Evolutionary conservation across 1,284 basidiomycete genomes (phyloP).

Genomic region (Boletus sp.): DNA sequence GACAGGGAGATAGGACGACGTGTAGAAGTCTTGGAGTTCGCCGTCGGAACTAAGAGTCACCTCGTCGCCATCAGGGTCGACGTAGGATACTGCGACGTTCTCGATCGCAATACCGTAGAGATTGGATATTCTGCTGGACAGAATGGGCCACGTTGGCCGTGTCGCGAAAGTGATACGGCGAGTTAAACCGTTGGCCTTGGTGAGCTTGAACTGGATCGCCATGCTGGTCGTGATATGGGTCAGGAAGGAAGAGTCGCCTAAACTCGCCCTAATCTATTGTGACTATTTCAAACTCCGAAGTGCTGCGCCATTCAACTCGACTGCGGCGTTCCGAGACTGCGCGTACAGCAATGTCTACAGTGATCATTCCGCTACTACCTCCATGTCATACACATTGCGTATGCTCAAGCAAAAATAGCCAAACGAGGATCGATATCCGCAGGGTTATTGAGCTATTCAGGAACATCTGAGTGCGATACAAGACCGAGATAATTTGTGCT

Average conservation of each 20-base stretch:
- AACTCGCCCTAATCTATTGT: conserved; percentile 14
- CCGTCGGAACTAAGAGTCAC: conserved; percentile 69
- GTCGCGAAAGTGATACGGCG: conserved; percentile 54
- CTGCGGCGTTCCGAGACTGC: conserved; percentile 3
- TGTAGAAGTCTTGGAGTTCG: conserved; percentile 46
- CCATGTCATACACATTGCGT: background rate
- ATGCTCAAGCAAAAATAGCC: conserved; percentile 59
- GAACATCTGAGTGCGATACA: conserved; percentile 5
- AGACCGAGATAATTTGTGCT: conserved; percentile 20
- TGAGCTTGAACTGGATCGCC: conserved; percentile 54
- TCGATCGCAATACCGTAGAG: conserved; percentile 56
- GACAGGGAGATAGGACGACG: conserved; percentile 10
- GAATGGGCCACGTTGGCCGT: conserved; percentile 50
- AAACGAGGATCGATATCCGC: conserved; percentile 58
- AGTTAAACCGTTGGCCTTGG: conserved; percentile 45
- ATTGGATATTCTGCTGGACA: conserved; percentile 51
- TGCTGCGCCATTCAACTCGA: conserved; percentile 24
- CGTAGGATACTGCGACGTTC: conserved; percentile 61
- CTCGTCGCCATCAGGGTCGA: conserved; percentile 65
- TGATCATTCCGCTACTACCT: background rate
- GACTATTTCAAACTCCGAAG: conserved; percentile 42
- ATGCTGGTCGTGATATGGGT: conserved; percentile 32
- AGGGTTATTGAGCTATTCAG: conserved; percentile 63
- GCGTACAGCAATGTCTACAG: background rate
- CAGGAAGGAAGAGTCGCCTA: background rate